Base-by-base conservation (phyloP, 805 yeast genomes). In the Saccharomycopsis babjevae region DNA sequence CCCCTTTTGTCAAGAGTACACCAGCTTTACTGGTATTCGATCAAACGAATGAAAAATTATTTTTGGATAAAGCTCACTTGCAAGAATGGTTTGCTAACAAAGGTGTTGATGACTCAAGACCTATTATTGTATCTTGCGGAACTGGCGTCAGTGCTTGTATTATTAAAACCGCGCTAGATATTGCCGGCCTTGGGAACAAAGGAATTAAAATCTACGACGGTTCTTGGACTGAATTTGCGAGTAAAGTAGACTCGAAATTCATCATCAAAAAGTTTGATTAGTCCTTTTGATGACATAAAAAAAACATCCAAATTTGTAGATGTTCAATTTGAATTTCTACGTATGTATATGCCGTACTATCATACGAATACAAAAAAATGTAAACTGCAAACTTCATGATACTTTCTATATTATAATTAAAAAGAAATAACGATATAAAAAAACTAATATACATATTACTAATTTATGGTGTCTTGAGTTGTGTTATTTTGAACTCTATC, bases 61-160 rank as follows among this genome's bases (percentile, higher is more conserved):
- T 79, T 75, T 79, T 78, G 67, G 67, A 80, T 1, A 69, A 75
- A 8, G 74, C 71, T 11, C 82, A 80, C 54, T 69, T 93, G 43
- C 62, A 70, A 6, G 68, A 73, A 16, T 70, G 83, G 11, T 79
- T 91, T 65, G 5, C 15, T 15, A n/a, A 50, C 16, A 68, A 76
- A 8, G 74, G 73, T 50, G 71, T 79, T 50, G 74, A 75, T 2
- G 67, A 75, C 11, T 72, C 76, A 18, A 85, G 86, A 68, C 92
- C 89, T 13, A 83, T 88, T 20, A 83, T 94, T 57, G 88, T 87
- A 46, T 83, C 89, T 89, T 94, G 99, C 71, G 99, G 98, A 34
- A 86, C 97, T 0, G 99, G 98, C 55, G 97, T 94, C 57, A 86
- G 97, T 11, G 98, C 97, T 0, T 89, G 93, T 65, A 84, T 94